phyloP scores from a whole-genome alignment of 345 rosid species.

The Reutealis trisperma region DNA sequence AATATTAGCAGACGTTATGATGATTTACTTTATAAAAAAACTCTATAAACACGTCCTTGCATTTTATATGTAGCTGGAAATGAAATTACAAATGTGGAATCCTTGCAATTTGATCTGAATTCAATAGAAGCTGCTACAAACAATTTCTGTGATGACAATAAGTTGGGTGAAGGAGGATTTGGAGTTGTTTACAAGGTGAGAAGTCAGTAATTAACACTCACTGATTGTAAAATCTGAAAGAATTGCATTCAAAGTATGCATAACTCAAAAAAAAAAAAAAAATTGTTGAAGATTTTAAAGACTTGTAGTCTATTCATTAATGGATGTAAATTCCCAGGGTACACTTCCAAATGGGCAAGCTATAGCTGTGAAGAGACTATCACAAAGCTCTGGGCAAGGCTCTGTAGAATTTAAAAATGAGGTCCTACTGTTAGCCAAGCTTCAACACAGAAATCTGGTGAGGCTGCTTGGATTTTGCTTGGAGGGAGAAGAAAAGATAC shows the following conservation, averaged over 20 bases:
- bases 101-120: slow-evolving; percentile 44
- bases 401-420: slow-evolving; percentile 55
- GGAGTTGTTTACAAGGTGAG: slow-evolving; percentile 65
- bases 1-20: too few species aligned
- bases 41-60: too few species aligned
- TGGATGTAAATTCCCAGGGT: slow-evolving; percentile 31
- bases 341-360: slow-evolving; percentile 32
- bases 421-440: slow-evolving; percentile 41
- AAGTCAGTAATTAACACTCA: too few species aligned
- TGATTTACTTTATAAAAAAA: too few species aligned
- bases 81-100: slow-evolving; percentile 39
- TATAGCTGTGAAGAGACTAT: slow-evolving; percentile 54
- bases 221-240: too few species aligned
- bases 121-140: slow-evolving; percentile 46
- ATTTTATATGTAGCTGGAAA: slow-evolving; percentile 30
- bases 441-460: slow-evolving; percentile 57
- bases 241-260: too few species aligned
- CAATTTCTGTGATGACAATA: slow-evolving; percentile 47
- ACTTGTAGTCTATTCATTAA: not conserved
- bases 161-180: slow-evolving; percentile 73
- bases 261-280: too few species aligned
- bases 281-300: too few species aligned
- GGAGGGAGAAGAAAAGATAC: slow-evolving; percentile 46
- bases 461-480: slow-evolving; percentile 50
- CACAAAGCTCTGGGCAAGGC: slow-evolving; percentile 45